Conservation (phyloP, 768 basidiomycete genomes). For the Russula ochroleuca region DNA sequence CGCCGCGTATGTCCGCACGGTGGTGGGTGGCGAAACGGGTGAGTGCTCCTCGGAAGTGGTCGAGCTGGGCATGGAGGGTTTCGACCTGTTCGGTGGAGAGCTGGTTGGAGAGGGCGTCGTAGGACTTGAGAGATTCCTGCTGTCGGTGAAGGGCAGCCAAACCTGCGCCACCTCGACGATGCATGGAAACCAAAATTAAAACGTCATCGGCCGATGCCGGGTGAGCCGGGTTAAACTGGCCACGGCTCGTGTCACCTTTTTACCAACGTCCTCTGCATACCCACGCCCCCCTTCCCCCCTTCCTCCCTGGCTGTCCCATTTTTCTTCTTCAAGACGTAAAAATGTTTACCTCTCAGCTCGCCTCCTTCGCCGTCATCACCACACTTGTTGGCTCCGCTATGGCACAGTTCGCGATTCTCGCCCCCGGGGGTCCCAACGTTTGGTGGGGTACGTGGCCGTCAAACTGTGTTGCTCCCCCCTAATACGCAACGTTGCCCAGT, state of each 20-base stretch:
- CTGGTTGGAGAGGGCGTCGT: constrained; percentile 72
- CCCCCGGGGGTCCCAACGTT: constrained; percentile 40
- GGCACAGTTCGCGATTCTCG: constrained; percentile 42
- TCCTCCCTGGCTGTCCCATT: not conserved
- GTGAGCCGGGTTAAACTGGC: not conserved
- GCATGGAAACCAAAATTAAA: constrained; percentile 41
- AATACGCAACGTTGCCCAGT: constrained; percentile 39
- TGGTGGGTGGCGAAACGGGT: constrained; percentile 81
- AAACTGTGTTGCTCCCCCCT: not conserved
- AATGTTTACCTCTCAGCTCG: constrained; percentile 37
- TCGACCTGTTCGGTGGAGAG: constrained; percentile 75
- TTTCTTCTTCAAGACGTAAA: not conserved
- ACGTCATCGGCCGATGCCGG: constrained; percentile 7
- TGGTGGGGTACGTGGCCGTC: constrained; percentile 58
- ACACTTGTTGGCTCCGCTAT: constrained; percentile 39
- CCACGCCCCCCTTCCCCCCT: constrained; percentile 20
- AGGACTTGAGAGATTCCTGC: constrained; percentile 74
- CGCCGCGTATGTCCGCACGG: constrained; percentile 74
- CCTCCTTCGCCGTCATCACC: constrained; percentile 37
- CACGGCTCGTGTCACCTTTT: not conserved
- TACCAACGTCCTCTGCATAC: not conserved
- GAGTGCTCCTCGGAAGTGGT: constrained; percentile 80
- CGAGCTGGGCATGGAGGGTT: constrained; percentile 74
- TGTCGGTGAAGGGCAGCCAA: constrained; percentile 89
- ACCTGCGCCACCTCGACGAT: constrained; percentile 75